Evolutionary conservation across 2,329 filamentous ascomycete genomes (phyloP).

Genomic region (Colletotrichum sp.): DNA sequence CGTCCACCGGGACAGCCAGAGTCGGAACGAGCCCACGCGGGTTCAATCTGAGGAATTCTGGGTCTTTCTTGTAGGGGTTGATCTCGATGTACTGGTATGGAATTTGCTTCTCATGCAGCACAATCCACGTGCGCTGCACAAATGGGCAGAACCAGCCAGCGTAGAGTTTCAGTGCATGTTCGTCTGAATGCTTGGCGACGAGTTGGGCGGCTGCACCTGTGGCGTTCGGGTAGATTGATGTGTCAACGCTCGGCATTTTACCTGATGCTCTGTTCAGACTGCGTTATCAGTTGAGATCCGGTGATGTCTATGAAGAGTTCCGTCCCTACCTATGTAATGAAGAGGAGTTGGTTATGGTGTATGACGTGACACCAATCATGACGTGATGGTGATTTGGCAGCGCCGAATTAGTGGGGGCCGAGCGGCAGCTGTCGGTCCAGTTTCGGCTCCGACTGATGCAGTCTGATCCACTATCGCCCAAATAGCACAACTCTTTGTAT

Average conservation of each 20-base stretch:
- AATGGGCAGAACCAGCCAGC: conserved; percentile 77
- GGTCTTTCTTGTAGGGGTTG: conserved; percentile 77
- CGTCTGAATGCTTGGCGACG: conserved; percentile 47
- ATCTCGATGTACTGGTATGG: conserved; percentile 79
- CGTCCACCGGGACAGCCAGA: conserved; percentile 51
- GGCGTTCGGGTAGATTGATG: conserved; percentile 48
- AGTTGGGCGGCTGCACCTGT: conserved; percentile 55
- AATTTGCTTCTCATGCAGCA: conserved; percentile 74
- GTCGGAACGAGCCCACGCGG: conserved; percentile 79
- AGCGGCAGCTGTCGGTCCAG: background rate
- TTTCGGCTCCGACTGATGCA: background rate
- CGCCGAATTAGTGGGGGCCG: background rate
- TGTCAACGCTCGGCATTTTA: conserved; percentile 52
- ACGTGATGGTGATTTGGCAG: background rate
- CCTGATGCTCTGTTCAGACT: background rate
- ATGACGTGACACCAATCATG: conserved; percentile 1
- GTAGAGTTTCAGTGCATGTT: conserved; percentile 68
- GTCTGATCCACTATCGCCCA: background rate
- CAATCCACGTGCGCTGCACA: conserved; percentile 75
- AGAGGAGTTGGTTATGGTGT: background rate
- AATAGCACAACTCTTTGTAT: background rate
- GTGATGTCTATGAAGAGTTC: background rate
- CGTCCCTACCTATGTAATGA: background rate
- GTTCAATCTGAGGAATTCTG: conserved; percentile 72
- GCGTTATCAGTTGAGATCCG: background rate